Evolutionary conservation across 2,329 filamentous ascomycete genomes (phyloP).

Genomic region (Fusarium dlaminii): DNA sequence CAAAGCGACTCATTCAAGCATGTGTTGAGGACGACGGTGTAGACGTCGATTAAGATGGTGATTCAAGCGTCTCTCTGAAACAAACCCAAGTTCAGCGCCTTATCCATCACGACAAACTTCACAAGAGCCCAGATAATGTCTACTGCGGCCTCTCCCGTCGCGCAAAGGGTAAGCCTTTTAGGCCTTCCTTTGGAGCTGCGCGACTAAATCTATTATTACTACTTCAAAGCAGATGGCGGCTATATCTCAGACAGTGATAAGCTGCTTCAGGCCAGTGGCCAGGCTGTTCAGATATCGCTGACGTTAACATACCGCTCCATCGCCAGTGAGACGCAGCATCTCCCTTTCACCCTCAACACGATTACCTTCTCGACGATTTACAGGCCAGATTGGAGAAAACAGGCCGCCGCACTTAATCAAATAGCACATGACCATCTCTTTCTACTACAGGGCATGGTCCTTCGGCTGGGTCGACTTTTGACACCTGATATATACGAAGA

Average conservation of each 20-base stretch:
- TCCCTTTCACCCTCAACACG: not conserved
- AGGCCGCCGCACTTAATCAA: fast-evolving
- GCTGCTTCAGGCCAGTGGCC: not conserved
- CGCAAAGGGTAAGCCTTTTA: not conserved
- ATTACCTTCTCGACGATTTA: not conserved
- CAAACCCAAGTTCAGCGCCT: not conserved
- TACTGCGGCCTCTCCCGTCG: not conserved
- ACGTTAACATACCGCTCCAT: not conserved
- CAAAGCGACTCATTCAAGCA: not conserved
- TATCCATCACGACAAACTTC: not conserved
- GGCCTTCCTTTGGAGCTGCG: not conserved
- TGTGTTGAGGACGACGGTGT: not conserved
- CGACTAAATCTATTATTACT: not conserved
- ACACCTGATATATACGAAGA: not conserved
- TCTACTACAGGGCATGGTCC: fast-evolving
- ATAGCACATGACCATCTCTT: fast-evolving
- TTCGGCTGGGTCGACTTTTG: not conserved
- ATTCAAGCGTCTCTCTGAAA: not conserved
- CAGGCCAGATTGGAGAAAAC: not conserved
- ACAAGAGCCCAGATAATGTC: not conserved
- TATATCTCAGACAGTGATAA: fast-evolving
- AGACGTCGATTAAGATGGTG: not conserved
- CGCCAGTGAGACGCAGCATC: fast-evolving
- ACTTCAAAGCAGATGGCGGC: not conserved
- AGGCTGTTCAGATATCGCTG: not conserved